Evolutionary conservation across 495 filamentous ascomycete genomes (phyloP).

Genomic region (Collariella sp.): DNA sequence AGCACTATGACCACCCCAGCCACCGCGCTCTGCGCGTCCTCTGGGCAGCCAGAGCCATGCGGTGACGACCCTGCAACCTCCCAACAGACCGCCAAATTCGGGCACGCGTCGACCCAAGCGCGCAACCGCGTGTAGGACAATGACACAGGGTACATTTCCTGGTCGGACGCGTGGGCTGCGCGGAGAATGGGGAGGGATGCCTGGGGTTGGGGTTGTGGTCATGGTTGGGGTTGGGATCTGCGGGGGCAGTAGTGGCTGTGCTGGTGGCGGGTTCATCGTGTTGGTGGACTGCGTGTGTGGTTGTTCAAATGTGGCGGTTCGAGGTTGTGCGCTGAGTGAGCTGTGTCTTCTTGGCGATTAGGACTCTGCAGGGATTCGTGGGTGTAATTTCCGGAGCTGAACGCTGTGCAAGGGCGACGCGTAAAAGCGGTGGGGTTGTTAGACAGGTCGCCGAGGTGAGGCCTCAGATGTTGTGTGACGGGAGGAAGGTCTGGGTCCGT

Average conservation of each 20-base stretch:
- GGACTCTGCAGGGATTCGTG: too few species aligned
- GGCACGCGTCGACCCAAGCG: conserved; percentile 20
- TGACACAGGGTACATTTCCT: conserved; percentile 29
- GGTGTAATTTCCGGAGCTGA: too few species aligned
- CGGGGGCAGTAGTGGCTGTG: not conserved
- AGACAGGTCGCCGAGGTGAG: too few species aligned
- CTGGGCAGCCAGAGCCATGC: not conserved
- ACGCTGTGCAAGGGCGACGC: too few species aligned
- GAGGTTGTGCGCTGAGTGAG: not conserved
- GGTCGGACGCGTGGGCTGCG: conserved; percentile 24
- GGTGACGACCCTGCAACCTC: not conserved
- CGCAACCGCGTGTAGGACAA: conserved; percentile 20
- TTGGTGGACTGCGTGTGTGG: too few species aligned
- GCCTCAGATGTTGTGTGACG: too few species aligned
- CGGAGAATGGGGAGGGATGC: conserved; percentile 13
- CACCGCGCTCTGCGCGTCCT: not conserved
- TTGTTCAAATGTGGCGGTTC: not conserved
- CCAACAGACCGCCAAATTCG: conserved; percentile 23
- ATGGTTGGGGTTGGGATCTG: not conserved
- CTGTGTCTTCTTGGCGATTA: too few species aligned
- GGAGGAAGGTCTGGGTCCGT: too few species aligned
- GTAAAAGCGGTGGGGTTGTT: too few species aligned
- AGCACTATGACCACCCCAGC: conserved; percentile 25
- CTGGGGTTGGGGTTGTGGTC: not conserved
- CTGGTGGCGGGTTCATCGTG: not conserved